Evolutionary conservation across 106 monocot genomes (phyloP).

Genomic region (Hemerocallis citrina): DNA sequence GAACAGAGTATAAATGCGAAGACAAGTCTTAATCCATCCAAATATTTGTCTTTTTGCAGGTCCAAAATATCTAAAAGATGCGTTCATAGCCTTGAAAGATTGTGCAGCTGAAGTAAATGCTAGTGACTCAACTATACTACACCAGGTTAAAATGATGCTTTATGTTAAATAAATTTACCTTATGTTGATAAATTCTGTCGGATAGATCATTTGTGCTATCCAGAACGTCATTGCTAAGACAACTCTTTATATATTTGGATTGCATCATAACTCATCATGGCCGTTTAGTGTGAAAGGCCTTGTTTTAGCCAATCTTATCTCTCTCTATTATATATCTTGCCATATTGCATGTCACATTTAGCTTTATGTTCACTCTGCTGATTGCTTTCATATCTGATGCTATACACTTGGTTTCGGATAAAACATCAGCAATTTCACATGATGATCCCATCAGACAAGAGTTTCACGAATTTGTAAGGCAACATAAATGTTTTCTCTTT

Average conservation of each 20-base stretch:
- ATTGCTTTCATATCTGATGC: constrained; percentile 86
- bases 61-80: constrained; percentile 66
- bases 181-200: neutral
- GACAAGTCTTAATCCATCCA: no score
- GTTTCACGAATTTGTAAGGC: constrained; percentile 75
- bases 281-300: no score
- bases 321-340: neutral
- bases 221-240: neutral
- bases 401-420: constrained; percentile 41
- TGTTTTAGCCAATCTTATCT: neutral
- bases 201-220: no score
- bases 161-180: neutral
- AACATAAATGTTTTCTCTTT: neutral
- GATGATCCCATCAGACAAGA: constrained; percentile 63
- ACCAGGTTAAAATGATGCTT: constrained; percentile 40
- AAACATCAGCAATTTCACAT: constrained; percentile 30
- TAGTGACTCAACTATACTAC: constrained; percentile 21
- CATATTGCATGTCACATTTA: constrained; percentile 56
- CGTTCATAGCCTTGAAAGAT: constrained; percentile 58
- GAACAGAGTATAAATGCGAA: no score
- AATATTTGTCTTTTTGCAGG: constrained; percentile 47
- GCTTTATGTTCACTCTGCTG: constrained; percentile 79
- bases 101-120: constrained; percentile 48
- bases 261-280: neutral
- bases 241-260: neutral